Base-by-base conservation (phyloP, 1,139 yeast genomes). In the Geotrichum fermentans region DNA sequence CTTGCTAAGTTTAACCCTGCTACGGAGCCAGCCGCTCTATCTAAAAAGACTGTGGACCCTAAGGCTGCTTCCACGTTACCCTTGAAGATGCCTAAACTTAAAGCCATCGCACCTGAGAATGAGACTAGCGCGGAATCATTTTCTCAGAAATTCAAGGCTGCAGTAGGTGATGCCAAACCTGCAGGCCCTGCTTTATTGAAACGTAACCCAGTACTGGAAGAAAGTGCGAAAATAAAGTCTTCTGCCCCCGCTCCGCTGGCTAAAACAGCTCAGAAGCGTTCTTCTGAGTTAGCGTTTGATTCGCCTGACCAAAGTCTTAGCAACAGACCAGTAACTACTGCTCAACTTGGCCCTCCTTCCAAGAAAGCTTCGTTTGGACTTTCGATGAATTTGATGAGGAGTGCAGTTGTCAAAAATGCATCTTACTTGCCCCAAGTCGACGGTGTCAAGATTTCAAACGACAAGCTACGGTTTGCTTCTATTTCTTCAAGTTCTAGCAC, bases 361-460 rank as follows among this genome's bases (percentile, higher is more conserved):
- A 44, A 44, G 30, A 44, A 44, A 17, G n/a, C 49, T 2, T 45
- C 49, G 14, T 40, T 39, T 28, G 39, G 44, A 0, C 40, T 41
- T 17, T 18, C 45, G 5, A 28, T 40, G 11, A 40, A 29, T 28
- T 29, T 45, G 4, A 40, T 40, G 21, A 35, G 43, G 32, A 40
- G 28, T 22, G 33, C 47, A 7, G 39, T 40, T 18, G 37, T 35
- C 6, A 45, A 43, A 18, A 36, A 43, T 33, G 45, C 42, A 7
- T 21, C 38, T n/a, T 29, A 38, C 16, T 26, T 52, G 1, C 68
- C 70, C 6, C 55, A 53, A 21, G 69, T 62, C 1, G 70, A 67
- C 10, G 62, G 65, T 2, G 67, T 68, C 36, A 67, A 63, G 53
- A 63, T 64, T 43, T 63, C 70, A 6, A 61, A 56, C 26, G 72